Evolutionary conservation across 2,329 filamentous ascomycete genomes (phyloP).

Genomic region (Xylariales sp.): DNA sequence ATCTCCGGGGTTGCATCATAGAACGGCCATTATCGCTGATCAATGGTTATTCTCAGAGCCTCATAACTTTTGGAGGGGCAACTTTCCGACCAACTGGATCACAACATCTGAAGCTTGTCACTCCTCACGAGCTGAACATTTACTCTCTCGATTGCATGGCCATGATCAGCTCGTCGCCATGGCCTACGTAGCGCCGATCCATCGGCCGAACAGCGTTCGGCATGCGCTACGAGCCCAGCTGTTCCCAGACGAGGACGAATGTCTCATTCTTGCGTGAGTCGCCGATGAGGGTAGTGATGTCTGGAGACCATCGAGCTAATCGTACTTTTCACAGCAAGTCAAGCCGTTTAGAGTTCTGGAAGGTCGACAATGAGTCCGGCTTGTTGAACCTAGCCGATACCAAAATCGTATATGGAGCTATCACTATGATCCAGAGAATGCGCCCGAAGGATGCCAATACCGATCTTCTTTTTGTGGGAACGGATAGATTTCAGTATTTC

Average conservation of each 20-base stretch:
- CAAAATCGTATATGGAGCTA: constrained; percentile 75
- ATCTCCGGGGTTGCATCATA: constrained; percentile 7
- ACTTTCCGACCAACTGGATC: no score
- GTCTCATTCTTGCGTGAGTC: constrained; percentile 80
- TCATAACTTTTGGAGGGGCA: neutral
- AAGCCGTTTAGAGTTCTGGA: constrained; percentile 83
- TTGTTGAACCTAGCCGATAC: constrained; percentile 53
- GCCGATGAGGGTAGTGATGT: neutral
- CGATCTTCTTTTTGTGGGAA: constrained; percentile 89
- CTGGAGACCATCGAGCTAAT: constrained; percentile 1
- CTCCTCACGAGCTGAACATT: no score
- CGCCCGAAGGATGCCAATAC: constrained; percentile 67
- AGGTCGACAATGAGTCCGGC: constrained; percentile 59
- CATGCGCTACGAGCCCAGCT: constrained; percentile 81
- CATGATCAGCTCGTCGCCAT: constrained; percentile 45
- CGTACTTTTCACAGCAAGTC: constrained; percentile 69
- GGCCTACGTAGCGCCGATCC: constrained; percentile 93
- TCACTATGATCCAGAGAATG: constrained; percentile 79
- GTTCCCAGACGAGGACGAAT: constrained; percentile 68
- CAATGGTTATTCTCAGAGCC: neutral
- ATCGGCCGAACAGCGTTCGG: constrained; percentile 84
- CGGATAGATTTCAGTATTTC: constrained; percentile 86
- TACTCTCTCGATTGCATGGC: constrained; percentile 8
- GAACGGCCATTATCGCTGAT: neutral
- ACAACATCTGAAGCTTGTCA: no score